Percentiles rank a stretch among this genome's conserved stretches.
These are phyloP conservation scores for Cutaneotrichosporon sp. DNA, from an alignment of 1,284 basidiomycete genomes.

Conservation along the genomic window DNA sequence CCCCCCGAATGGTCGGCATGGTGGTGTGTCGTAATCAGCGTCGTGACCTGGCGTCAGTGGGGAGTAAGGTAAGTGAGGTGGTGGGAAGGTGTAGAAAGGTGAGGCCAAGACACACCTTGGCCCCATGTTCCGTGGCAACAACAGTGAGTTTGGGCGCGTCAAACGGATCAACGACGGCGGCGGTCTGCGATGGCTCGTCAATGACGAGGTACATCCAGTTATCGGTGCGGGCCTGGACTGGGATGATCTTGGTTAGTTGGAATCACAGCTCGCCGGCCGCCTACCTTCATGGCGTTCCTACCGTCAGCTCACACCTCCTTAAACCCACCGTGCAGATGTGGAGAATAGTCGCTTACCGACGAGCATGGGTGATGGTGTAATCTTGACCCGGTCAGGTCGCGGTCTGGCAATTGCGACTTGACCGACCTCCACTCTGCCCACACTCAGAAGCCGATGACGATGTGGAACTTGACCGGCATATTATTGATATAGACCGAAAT, in stretches of 20 bases:
- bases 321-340: background rate
- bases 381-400: too few species aligned
- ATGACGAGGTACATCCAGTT: constrained; percentile 88
- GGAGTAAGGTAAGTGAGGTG: too few species aligned
- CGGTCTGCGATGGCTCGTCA: constrained; percentile 67
- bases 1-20: constrained; percentile 89
- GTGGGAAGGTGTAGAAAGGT: too few species aligned
- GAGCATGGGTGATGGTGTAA: background rate
- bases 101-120: constrained; percentile 54
- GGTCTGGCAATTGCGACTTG: background rate
- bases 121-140: constrained; percentile 66
- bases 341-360: constrained; percentile 1
- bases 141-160: constrained; percentile 72
- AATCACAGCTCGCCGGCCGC: background rate
- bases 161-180: constrained; percentile 67
- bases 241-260: constrained; percentile 57
- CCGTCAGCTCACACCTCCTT: background rate
- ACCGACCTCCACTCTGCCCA: background rate
- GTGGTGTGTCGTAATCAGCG: constrained; percentile 82
- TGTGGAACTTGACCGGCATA: background rate
- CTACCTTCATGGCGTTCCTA: constrained; percentile 8
- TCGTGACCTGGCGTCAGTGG: constrained; percentile 58
- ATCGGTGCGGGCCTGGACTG: constrained; percentile 73
- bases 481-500: background rate
- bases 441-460: background rate